Conservation (phyloP, 2,329 filamentous ascomycete species). For the Claviceps sp. region DNA sequence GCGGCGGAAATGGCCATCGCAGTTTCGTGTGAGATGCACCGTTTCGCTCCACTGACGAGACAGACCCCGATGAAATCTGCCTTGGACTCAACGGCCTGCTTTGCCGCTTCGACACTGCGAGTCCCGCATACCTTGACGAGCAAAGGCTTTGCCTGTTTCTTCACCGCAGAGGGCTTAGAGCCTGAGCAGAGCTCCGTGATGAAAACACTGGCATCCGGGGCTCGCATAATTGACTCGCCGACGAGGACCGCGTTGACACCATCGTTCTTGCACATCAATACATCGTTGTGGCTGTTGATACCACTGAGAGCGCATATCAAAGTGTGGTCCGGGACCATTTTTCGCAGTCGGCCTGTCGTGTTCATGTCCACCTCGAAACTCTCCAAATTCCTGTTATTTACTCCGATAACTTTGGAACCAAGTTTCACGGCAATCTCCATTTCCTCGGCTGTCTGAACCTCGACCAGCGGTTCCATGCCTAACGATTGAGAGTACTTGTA, state of each 20-base stretch:
- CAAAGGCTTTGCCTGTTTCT: conserved; percentile 30
- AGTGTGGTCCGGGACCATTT: conserved; percentile 71
- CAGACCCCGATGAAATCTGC: conserved; percentile 93
- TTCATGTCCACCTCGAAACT: conserved; percentile 94
- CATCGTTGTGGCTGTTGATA: conserved; percentile 79
- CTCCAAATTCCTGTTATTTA: conserved; percentile 94
- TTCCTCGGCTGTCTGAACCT: conserved; percentile 89
- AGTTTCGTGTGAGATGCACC: conserved; percentile 65
- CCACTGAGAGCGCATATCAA: conserved; percentile 90
- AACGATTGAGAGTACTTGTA: conserved; percentile 82
- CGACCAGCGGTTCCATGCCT: conserved; percentile 94
- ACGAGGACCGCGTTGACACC: conserved; percentile 89
- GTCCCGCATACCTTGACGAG: conserved; percentile 95
- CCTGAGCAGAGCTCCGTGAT: conserved; percentile 71
- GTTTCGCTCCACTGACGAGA: conserved; percentile 66
- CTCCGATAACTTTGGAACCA: conserved; percentile 82
- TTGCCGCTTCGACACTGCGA: conserved; percentile 65
- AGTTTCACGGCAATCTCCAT: conserved; percentile 80
- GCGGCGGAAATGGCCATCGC: conserved; percentile 69
- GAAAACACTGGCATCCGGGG: conserved; percentile 67
- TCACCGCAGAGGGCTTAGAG: conserved; percentile 21
- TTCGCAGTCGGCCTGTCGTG: conserved; percentile 78
- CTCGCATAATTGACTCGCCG: conserved; percentile 91
- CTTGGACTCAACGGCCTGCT: conserved; percentile 67
- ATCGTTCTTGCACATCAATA: conserved; percentile 73